These are phyloP conservation scores for Carex pumila DNA, from an alignment of 176 grass and related monocot species.

Conservation along the genomic window DNA sequence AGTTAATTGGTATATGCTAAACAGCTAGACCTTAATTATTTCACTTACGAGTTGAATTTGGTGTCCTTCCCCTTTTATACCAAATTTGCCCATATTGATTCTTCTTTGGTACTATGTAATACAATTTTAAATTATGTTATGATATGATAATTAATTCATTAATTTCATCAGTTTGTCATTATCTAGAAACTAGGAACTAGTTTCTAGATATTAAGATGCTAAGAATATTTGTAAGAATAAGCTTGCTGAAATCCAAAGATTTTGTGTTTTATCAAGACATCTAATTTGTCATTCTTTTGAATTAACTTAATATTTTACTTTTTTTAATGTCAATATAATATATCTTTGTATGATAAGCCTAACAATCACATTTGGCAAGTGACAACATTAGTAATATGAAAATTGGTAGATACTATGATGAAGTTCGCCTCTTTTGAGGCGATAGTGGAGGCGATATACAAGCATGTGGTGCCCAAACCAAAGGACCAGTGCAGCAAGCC, in stretches of 20 bases:
- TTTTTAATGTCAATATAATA: background rate
- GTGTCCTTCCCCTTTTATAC: background rate
- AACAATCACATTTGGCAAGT: background rate
- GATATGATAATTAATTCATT: background rate
- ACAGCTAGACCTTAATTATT: background rate
- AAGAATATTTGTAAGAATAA: background rate
- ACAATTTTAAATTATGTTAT: background rate
- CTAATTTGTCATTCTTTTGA: background rate
- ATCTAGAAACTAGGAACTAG: background rate
- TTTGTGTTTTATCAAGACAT: background rate
- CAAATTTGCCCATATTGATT: background rate
- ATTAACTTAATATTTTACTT: background rate
- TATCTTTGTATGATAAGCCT: background rate
- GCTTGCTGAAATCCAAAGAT: background rate
- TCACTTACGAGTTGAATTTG: background rate
- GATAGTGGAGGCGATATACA: conserved; percentile 77
- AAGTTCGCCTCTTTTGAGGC: conserved; percentile 87
- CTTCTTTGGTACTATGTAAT: background rate
- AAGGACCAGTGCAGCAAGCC: conserved; percentile 84
- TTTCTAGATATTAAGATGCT: background rate
- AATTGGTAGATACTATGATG: conserved; percentile 76
- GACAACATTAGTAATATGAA: background rate
- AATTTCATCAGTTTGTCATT: background rate
- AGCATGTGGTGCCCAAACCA: conserved; percentile 61
- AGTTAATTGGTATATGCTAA: background rate